phyloP scores from a whole-genome alignment of 2,329 filamentous ascomycete species.

The Talaromyces sp. region DNA sequence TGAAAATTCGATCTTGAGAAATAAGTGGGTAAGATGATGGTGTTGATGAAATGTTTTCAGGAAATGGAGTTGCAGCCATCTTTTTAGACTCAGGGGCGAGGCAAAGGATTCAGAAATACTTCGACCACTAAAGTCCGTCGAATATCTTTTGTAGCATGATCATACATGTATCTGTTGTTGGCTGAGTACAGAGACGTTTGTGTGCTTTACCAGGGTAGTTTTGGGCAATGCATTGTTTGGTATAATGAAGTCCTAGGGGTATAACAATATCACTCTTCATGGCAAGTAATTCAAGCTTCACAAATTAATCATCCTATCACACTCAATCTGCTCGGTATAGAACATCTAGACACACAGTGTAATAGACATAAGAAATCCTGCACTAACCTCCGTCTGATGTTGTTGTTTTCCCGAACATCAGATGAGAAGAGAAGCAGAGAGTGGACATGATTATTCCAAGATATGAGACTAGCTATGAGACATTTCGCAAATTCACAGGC shows the following conservation, averaged over 20 bases:
- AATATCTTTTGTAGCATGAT: neutral
- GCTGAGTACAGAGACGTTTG: neutral
- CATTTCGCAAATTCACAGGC: neutral
- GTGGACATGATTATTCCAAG: neutral
- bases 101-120: neutral
- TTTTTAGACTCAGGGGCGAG: neutral
- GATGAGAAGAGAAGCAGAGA: neutral
- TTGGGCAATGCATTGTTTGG: neutral
- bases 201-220: neutral
- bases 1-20: neutral
- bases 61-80: neutral
- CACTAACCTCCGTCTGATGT: neutral
- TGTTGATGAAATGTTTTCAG: neutral
- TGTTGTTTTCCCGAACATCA: neutral
- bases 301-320: neutral
- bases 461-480: neutral
- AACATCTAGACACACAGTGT: neutral
- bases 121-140: neutral
- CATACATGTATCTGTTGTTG: neutral
- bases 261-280: neutral
- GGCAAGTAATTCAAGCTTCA: neutral
- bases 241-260: neutral
- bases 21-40: neutral
- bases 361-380: neutral
- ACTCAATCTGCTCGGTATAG: neutral